phyloP scores from a whole-genome alignment of 2,329 filamentous ascomycete genomes.

The Colletotrichum horii region DNA sequence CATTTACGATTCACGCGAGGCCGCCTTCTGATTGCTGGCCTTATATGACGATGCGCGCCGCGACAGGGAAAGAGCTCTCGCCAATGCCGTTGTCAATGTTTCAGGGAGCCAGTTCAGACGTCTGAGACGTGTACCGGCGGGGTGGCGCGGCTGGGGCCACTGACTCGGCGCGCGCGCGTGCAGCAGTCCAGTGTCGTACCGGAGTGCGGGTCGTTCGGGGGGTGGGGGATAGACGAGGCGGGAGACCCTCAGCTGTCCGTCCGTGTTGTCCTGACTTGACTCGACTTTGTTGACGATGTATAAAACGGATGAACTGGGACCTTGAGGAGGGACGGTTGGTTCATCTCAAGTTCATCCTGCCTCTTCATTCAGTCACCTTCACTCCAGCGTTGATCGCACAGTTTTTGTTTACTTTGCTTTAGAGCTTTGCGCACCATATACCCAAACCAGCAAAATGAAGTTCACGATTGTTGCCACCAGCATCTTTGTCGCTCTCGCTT shows the following conservation, averaged over 20 bases:
- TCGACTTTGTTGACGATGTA: neutral
- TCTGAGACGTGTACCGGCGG: slow-evolving; percentile 3
- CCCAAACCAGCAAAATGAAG: neutral
- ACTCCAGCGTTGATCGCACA: neutral
- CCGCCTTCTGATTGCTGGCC: neutral
- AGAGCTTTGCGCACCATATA: neutral
- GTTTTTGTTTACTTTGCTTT: neutral
- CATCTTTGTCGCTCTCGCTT: neutral
- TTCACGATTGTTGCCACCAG: neutral
- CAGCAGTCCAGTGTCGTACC: neutral
- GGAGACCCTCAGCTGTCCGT: neutral
- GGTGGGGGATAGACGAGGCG: neutral
- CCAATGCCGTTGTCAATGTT: neutral
- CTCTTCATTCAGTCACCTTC: neutral
- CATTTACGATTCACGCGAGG: neutral
- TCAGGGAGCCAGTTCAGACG: neutral
- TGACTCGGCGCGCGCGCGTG: neutral
- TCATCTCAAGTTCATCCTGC: neutral
- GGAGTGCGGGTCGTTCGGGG: neutral
- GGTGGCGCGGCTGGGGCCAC: neutral
- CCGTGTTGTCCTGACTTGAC: neutral
- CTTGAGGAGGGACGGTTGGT: neutral
- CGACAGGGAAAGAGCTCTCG: neutral
- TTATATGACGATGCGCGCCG: neutral
- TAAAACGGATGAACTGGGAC: neutral